Conservation (phyloP, 2,329 filamentous ascomycete genomes). For the Zarea fungicola region DNA sequence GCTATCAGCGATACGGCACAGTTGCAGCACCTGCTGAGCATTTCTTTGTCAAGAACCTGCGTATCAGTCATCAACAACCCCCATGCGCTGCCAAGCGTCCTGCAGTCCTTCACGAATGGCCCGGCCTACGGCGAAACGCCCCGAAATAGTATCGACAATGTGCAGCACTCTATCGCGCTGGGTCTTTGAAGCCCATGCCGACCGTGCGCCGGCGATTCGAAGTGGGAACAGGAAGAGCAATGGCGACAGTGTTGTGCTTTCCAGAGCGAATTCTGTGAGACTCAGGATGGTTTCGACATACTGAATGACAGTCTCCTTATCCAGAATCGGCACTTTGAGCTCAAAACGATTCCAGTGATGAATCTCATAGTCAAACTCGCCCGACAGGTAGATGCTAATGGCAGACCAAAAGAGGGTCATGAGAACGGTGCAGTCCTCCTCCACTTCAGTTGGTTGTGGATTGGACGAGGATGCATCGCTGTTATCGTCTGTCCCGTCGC, state of each 20-base stretch:
- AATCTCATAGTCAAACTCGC: constrained; percentile 32
- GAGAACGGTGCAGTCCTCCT: constrained; percentile 18
- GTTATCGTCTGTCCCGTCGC: background rate
- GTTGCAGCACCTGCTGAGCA: too few relatives aligned
- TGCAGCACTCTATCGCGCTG: constrained; percentile 20
- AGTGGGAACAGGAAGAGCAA: constrained; percentile 31
- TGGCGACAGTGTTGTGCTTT: constrained; percentile 23
- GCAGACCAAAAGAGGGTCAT: constrained; percentile 24
- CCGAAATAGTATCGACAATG: constrained; percentile 18
- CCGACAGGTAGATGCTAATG: constrained; percentile 32
- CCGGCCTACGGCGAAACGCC: constrained; percentile 23
- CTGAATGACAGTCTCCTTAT: constrained; percentile 17
- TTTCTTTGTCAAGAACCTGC: too few relatives aligned
- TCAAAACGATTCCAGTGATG: constrained; percentile 23
- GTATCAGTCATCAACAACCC: background rate
- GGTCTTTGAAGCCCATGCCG: constrained; percentile 12
- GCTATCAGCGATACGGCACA: too few relatives aligned
- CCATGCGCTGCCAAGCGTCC: background rate
- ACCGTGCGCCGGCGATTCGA: constrained; percentile 29
- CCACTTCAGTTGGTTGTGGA: background rate
- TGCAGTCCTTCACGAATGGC: constrained; percentile 11
- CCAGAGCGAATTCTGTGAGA: constrained; percentile 16
- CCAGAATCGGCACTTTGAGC: constrained; percentile 20
- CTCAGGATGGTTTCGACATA: constrained; percentile 24
- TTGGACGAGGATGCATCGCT: background rate